These are phyloP conservation scores for Fusarium liriodendri DNA, from an alignment of 2,329 filamentous ascomycete genomes.

Conservation along the genomic window DNA sequence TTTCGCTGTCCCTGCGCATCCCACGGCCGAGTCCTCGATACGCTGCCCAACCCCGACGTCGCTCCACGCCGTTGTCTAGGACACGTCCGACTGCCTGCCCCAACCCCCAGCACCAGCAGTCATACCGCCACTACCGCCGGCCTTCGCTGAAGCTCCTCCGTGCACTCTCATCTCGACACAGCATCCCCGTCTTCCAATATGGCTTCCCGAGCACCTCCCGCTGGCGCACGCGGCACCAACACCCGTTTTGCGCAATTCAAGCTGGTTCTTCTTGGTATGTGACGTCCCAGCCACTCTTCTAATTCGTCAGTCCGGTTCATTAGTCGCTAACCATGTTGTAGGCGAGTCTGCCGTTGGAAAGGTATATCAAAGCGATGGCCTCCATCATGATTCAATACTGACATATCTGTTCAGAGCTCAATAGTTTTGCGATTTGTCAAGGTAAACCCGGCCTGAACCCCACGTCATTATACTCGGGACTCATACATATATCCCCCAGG, in stretches of 20 bases:
- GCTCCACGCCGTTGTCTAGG: constrained; percentile 39
- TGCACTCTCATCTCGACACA: constrained; percentile 37
- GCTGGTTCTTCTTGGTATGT: constrained; percentile 91
- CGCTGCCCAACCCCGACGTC: constrained; percentile 28
- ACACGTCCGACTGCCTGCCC: constrained; percentile 41
- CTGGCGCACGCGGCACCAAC: constrained; percentile 73
- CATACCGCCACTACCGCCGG: constrained; percentile 40
- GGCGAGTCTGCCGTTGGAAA: constrained; percentile 99
- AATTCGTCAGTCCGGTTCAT: constrained; percentile 10
- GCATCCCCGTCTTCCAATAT: constrained; percentile 63
- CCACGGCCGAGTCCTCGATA: constrained; percentile 13
- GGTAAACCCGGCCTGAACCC: constrained; percentile 61
- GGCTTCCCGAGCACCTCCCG: constrained; percentile 81
- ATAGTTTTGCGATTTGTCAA: constrained; percentile 98
- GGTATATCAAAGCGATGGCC: constrained; percentile 63
- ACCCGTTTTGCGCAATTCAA: constrained; percentile 99
- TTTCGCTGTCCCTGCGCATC: constrained; percentile 19
- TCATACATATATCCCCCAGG: constrained; percentile 63
- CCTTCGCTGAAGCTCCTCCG: constrained; percentile 23
- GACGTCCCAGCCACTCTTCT: constrained; percentile 17
- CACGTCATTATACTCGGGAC: constrained; percentile 1
- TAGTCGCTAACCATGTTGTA: constrained; percentile 60
- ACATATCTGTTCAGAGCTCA: constrained; percentile 75
- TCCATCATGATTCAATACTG: constrained; percentile 28
- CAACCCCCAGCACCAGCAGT: constrained; percentile 31